A percentile compares a stretch with the other conserved stretches of the same genome.
phyloP scores from a whole-genome alignment of 1,139 yeast genomes.

The Suhomyces panamericanus region DNA sequence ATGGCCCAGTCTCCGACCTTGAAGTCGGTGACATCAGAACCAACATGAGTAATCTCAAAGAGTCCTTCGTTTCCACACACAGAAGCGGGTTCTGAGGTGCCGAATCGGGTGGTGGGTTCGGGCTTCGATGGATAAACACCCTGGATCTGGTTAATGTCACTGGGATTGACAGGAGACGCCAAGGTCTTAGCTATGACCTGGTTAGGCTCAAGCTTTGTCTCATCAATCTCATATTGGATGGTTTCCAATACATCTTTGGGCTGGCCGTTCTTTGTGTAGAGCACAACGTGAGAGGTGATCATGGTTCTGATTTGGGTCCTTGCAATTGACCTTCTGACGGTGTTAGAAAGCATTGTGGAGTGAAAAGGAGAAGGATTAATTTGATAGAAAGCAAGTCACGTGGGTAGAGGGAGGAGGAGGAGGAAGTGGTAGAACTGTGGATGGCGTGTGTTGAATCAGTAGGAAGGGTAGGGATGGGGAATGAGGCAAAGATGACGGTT shows the following conservation, averaged over 20 bases:
- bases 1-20: conserved; percentile 86
- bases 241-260: conserved; percentile 57
- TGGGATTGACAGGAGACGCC: conserved; percentile 92
- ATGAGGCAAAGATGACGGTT: no score
- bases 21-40: conserved; percentile 52
- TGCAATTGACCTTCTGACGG: conserved; percentile 7
- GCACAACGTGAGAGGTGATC: conserved; percentile 59
- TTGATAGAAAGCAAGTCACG: conserved; percentile 1
- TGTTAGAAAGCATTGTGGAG: conserved; percentile 8
- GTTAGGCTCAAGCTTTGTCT: conserved; percentile 39
- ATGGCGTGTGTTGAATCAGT: not conserved
- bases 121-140: conserved; percentile 95
- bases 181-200: conserved; percentile 60
- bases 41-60: conserved; percentile 76
- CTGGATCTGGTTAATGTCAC: conserved; percentile 85
- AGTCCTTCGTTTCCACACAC: conserved; percentile 94
- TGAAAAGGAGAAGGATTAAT: not conserved
- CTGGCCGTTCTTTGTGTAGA: conserved; percentile 59
- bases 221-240: conserved; percentile 53
- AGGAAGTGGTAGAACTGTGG: not conserved
- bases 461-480: not conserved
- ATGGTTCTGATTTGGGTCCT: conserved; percentile 31
- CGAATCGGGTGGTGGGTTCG: conserved; percentile 45
- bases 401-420: not conserved
- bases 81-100: conserved; percentile 63